phyloP scores from a whole-genome alignment of 176 grass and related monocot species.

The Oryza glumipatula region DNA sequence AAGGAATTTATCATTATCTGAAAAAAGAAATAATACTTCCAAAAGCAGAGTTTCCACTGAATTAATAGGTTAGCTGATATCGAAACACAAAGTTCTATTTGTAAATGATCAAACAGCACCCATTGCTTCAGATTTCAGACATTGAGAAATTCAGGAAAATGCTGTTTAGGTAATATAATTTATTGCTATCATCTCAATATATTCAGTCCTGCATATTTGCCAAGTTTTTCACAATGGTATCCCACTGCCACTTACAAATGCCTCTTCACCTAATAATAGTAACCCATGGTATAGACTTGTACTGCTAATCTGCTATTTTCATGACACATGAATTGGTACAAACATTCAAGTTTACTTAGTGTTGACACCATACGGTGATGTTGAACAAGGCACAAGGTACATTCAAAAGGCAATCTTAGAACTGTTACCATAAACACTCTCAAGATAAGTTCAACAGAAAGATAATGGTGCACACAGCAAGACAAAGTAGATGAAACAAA shows the following conservation, averaged over 20 bases:
- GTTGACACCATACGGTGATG: background rate
- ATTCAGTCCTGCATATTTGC: background rate
- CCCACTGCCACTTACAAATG: background rate
- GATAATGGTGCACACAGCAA: background rate
- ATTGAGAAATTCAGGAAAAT: background rate
- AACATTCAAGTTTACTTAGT: slow-evolving; percentile 3
- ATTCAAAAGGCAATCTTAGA: background rate
- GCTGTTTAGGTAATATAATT: slow-evolving; percentile 7
- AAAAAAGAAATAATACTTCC: background rate
- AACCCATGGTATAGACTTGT: background rate
- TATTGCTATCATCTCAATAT: slow-evolving; percentile 12
- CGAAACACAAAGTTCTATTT: background rate
- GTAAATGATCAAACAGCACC: background rate
- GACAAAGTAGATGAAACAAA: background rate
- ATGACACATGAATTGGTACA: background rate
- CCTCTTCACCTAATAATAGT: background rate
- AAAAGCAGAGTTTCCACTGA: background rate
- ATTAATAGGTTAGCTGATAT: background rate
- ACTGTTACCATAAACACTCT: background rate
- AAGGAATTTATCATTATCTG: slow-evolving; percentile 1
- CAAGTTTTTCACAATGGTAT: background rate
- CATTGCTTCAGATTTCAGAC: background rate
- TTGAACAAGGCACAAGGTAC: background rate
- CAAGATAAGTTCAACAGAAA: background rate
- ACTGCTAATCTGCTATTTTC: background rate